Evolutionary conservation across 2,329 filamentous ascomycete species (phyloP).

Genomic region (Domatiomyces catenatus): DNA sequence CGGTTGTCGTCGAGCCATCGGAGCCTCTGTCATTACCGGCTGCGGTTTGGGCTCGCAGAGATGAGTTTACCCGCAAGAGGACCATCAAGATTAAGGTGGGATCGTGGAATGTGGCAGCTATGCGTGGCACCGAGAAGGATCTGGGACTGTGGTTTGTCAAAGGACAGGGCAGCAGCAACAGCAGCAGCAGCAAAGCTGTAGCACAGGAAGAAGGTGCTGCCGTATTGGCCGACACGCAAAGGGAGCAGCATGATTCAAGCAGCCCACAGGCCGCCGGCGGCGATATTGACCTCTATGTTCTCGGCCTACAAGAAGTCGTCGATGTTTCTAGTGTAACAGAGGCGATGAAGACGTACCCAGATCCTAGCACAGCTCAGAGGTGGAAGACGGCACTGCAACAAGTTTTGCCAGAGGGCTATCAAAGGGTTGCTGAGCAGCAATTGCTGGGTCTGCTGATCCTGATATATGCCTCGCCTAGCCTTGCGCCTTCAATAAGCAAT

Average conservation of each 20-base stretch:
- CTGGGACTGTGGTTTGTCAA: slow-evolving; percentile 76
- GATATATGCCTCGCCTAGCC: slow-evolving; percentile 66
- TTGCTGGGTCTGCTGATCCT: slow-evolving; percentile 72
- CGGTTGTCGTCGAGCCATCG: slow-evolving; percentile 8
- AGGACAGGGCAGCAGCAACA: slow-evolving; percentile 58
- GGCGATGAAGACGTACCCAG: slow-evolving; percentile 60
- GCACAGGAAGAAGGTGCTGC: slow-evolving; percentile 19
- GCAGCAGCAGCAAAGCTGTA: slow-evolving; percentile 45
- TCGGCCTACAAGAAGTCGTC: slow-evolving; percentile 85
- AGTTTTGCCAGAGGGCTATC: slow-evolving; percentile 62
- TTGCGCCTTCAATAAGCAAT: slow-evolving; percentile 60
- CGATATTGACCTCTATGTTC: slow-evolving; percentile 73
- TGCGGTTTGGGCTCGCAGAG: slow-evolving; percentile 53
- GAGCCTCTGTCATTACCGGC: slow-evolving; percentile 35
- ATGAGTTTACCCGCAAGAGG: slow-evolving; percentile 63
- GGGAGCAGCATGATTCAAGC: slow-evolving; percentile 30
- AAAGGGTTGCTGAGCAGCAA: slow-evolving; percentile 64
- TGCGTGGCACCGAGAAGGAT: slow-evolving; percentile 74
- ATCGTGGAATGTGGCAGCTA: slow-evolving; percentile 85
- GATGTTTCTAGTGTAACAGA: slow-evolving; percentile 68
- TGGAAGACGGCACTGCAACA: slow-evolving; percentile 67
- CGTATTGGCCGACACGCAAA: slow-evolving; percentile 34
- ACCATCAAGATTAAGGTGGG: slow-evolving; percentile 76
- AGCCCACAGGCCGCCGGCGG: slow-evolving; percentile 41
- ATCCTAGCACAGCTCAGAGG: slow-evolving; percentile 53